Percentiles rank a stretch among this genome's conserved stretches.
These are phyloP conservation scores for Boletus huronensis DNA, from an alignment of 768 basidiomycete species.

Conservation along the genomic window DNA sequence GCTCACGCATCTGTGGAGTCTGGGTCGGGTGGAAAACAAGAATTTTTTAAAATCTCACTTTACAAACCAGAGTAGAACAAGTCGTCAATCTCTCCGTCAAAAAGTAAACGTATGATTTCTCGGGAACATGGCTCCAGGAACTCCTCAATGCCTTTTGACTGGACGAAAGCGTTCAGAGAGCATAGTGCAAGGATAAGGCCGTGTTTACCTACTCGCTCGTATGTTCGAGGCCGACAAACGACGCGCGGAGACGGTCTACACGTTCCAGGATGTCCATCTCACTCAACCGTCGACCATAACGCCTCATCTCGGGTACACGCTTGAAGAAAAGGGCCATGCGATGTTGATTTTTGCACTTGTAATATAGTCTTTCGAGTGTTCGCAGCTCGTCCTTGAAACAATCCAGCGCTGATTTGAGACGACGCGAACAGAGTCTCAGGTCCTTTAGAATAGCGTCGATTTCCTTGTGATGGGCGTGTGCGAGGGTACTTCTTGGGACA, in stretches of 20 bases:
- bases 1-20: constrained; percentile 40
- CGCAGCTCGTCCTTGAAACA: constrained; percentile 34
- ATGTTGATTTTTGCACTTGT: constrained; percentile 76
- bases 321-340: constrained; percentile 54
- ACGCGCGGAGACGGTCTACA: constrained; percentile 26
- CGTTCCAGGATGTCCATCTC: constrained; percentile 17
- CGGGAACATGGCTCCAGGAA: constrained; percentile 63
- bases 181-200: not conserved
- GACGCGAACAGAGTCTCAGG: constrained; percentile 53
- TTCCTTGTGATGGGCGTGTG: constrained; percentile 29
- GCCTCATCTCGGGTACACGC: constrained; percentile 57
- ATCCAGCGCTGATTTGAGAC: constrained; percentile 43
- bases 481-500: constrained; percentile 18
- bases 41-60: constrained; percentile 34
- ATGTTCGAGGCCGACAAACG: constrained; percentile 27
- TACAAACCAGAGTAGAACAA: constrained; percentile 41
- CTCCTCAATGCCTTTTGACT: constrained; percentile 55
- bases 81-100: constrained; percentile 36
- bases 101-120: constrained; percentile 31
- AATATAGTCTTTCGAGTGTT: constrained; percentile 64
- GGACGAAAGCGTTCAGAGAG: not conserved
- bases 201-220: constrained; percentile 23
- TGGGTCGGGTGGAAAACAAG: not conserved
- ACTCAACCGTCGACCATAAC: constrained; percentile 31
- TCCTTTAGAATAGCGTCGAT: constrained; percentile 61